phyloP scores from a whole-genome alignment of 352 stramenopile genomes.

The Peronospora farinosa region DNA sequence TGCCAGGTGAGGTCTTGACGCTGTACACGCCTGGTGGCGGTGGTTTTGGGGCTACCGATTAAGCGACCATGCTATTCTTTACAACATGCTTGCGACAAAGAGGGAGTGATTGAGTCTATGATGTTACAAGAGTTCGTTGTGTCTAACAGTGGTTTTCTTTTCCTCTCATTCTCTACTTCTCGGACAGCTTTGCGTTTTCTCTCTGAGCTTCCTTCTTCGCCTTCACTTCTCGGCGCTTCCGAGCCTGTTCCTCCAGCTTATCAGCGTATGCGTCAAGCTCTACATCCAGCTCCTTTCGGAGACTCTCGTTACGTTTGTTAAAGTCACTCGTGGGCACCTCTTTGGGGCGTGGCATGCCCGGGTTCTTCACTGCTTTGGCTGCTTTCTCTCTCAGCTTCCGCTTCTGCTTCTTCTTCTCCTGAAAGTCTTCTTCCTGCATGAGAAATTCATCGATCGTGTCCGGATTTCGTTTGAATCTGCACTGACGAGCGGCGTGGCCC shows the following conservation, averaged over 20 bases:
- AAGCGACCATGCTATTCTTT: slow-evolving; percentile 14
- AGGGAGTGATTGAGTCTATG: slow-evolving; percentile 12
- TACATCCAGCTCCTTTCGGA: slow-evolving; percentile 50
- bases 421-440: slow-evolving; percentile 11
- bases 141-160: slow-evolving; percentile 14
- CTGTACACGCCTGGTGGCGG: slow-evolving; percentile 96
- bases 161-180: slow-evolving; percentile 16
- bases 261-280: slow-evolving; percentile 62
- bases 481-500: slow-evolving; percentile 48
- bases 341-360: slow-evolving; percentile 7
- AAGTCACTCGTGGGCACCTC: slow-evolving; percentile 27
- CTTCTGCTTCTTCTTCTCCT: slow-evolving; percentile 21
- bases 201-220: slow-evolving; percentile 12
- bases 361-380: slow-evolving; percentile 11
- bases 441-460: slow-evolving; percentile 31
- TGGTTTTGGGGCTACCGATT: slow-evolving; percentile 75
- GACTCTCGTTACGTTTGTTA: slow-evolving; percentile 41
- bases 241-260: slow-evolving; percentile 13
- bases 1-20: slow-evolving; percentile 89
- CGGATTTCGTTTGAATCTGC: slow-evolving; percentile 30
- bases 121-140: slow-evolving; percentile 2
- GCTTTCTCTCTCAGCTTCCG: slow-evolving; percentile 16
- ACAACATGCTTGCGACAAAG: slow-evolving; percentile 7
- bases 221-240: slow-evolving; percentile 19
- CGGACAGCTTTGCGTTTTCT: slow-evolving; percentile 3